Conservation (phyloP, 2,329 filamentous ascomycete genomes). For the Aspergillus tamarii region DNA sequence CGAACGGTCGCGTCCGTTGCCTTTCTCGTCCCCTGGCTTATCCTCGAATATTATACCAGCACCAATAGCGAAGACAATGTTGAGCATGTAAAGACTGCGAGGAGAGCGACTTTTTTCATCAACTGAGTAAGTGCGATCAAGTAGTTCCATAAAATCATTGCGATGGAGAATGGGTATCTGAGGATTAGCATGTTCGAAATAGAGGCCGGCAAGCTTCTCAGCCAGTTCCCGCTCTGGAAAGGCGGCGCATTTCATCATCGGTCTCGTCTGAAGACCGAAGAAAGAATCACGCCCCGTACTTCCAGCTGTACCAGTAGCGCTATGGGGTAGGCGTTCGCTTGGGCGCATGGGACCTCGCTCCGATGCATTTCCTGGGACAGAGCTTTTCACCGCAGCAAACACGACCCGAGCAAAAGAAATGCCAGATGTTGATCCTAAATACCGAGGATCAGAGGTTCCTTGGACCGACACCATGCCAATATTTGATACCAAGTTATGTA, state of each 20-base stretch:
- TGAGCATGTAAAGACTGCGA: conserved; percentile 87
- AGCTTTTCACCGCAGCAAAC: conserved; percentile 87
- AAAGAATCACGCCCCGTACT: conserved; percentile 94
- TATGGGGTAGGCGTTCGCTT: conserved; percentile 57
- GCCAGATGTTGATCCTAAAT: conserved; percentile 81
- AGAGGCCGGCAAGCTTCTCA: conserved; percentile 73
- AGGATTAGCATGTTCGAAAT: conserved; percentile 95
- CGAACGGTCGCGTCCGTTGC: conserved; percentile 27
- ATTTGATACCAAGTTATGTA: conserved; percentile 70
- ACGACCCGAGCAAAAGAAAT: conserved; percentile 95
- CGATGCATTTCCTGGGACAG: conserved; percentile 60
- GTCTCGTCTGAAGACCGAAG: conserved; percentile 92
- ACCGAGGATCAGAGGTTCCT: conserved; percentile 75
- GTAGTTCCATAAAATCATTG: conserved; percentile 84
- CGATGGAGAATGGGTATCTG: conserved; percentile 93
- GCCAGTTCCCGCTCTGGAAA: conserved; percentile 81
- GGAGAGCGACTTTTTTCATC: conserved; percentile 70
- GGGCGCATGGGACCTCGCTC: conserved; percentile 67
- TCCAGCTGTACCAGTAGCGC: conserved; percentile 58
- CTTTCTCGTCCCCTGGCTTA: conserved; percentile 33
- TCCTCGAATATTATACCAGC: conserved; percentile 82
- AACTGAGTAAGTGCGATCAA: conserved; percentile 77
- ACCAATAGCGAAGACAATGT: conserved; percentile 96
- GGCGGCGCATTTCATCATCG: conserved; percentile 79
- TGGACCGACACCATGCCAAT: conserved; percentile 77